Base-by-base conservation (phyloP, 2,329 filamentous ascomycete species). In the Trichoderma pleuroti region DNA sequence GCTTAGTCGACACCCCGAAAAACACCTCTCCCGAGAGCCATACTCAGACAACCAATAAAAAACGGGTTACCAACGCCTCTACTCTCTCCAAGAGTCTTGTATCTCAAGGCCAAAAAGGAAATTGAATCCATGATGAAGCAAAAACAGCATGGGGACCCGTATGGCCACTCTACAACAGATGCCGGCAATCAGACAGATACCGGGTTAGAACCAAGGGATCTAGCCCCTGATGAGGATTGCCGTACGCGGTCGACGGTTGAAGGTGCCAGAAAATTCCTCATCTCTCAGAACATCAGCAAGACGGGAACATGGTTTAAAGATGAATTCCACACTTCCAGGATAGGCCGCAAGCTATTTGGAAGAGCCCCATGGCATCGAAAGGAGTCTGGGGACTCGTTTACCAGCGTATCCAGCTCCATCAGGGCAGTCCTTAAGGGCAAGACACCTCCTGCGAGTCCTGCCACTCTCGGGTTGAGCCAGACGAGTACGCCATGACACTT, bases 361-460 rank as follows among this genome's bases (percentile, higher is more conserved):
- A 82, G 76, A 52, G 78, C 80, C 11, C 81, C 81, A 3, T 84
- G 83, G 82, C 77, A 78, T 54, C 79, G 80, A 5, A 84, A 81
- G 70, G 74, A 77, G 21, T 84, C 83, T 1, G 75, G 68, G 9
- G 79, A 79, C 4, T 84, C 83, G 0, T 74, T 76, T 26, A 79
- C 74, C 71, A 84, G 79, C 64, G 77, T 80, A n/a, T 77, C 81
- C 11, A 84, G 83, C 72, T 85, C 83, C 4, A 73, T 84, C 10
- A 77, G 79, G 32, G 80, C 82, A 11, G 75, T 83, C 6, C 76
- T 84, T 46, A 78, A 77, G n/a, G 81, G 80, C 18, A 74, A 74
- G 28, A 81, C 80, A 5, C 80, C 80, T 2, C 76, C 77, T 21
- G 72, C 73, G 8, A 80, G 78, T 1, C 79, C 80, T 18, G 68